These are phyloP conservation scores for Fragosphaeria purpurea DNA, from an alignment of 2,329 filamentous ascomycete species.

Conservation along the genomic window DNA sequence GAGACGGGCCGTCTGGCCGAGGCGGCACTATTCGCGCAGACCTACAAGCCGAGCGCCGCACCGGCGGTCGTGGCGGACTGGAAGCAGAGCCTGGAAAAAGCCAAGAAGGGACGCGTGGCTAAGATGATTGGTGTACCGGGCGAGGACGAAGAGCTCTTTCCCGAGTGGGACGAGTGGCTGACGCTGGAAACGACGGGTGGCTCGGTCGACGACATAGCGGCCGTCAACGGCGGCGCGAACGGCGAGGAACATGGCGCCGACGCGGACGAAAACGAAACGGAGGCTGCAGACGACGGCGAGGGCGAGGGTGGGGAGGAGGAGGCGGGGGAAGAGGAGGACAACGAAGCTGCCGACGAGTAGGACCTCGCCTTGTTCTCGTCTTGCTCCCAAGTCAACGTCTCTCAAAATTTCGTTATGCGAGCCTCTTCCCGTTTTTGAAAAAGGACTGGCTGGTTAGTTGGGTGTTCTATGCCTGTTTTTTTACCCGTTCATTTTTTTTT, in stretches of 20 bases:
- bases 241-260: slow-evolving; percentile 18
- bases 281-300: slow-evolving; percentile 3
- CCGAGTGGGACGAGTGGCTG: slow-evolving; percentile 90
- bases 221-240: slow-evolving; percentile 16
- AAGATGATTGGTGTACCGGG: slow-evolving; percentile 75
- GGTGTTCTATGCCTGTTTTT: too few relatives aligned
- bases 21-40: slow-evolving; percentile 85
- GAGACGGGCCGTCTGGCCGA: slow-evolving; percentile 74
- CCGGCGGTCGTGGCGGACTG: slow-evolving; percentile 60
- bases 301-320: neutral
- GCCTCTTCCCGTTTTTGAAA: too few relatives aligned
- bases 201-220: slow-evolving; percentile 15
- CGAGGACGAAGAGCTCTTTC: slow-evolving; percentile 81
- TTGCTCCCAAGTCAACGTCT: too few relatives aligned
- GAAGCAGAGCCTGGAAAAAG: slow-evolving; percentile 76
- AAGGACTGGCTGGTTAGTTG: too few relatives aligned
- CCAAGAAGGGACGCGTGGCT: slow-evolving; percentile 74
- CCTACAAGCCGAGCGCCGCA: slow-evolving; percentile 78
- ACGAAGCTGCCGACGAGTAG: too few relatives aligned
- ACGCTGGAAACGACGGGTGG: slow-evolving; percentile 66
- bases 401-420: too few relatives aligned
- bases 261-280: slow-evolving; percentile 12
- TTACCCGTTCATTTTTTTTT: too few relatives aligned
- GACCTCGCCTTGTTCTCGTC: too few relatives aligned
- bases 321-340: slow-evolving; percentile 5